These are phyloP conservation scores for Talaromyces rugulosus DNA, from an alignment of 2,329 filamentous ascomycete species.

Conservation along the genomic window DNA sequence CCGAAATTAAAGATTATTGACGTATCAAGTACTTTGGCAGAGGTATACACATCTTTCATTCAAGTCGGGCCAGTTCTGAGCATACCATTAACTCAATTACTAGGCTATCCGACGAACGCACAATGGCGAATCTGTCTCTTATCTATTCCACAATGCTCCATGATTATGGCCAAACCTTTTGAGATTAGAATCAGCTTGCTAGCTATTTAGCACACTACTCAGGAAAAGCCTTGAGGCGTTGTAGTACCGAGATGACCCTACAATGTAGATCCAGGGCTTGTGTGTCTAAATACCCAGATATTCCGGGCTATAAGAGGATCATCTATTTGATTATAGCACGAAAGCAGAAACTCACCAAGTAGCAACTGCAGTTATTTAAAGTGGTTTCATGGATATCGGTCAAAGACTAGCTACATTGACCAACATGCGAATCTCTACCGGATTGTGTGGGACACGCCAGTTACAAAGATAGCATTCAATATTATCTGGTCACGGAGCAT, in stretches of 20 bases:
- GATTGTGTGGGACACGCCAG: neutral
- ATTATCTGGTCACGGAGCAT: too few relatives aligned
- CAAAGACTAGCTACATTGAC: neutral
- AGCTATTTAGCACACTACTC: neutral
- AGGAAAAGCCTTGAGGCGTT: neutral
- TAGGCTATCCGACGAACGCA: constrained; percentile 12
- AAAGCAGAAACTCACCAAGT: neutral
- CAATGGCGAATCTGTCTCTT: constrained; percentile 11
- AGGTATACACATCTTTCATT: neutral
- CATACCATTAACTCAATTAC: neutral
- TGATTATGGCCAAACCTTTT: neutral
- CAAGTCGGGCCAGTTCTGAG: neutral
- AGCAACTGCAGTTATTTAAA: neutral
- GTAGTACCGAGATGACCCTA: neutral
- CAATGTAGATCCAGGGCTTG: neutral
- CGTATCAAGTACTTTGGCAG: constrained; percentile 68
- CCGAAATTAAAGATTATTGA: constrained; percentile 84
- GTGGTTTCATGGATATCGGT: neutral
- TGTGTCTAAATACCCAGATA: neutral
- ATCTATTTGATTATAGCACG: neutral
- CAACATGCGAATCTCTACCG: neutral
- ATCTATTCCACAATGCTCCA: constrained; percentile 14
- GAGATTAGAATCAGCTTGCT: neutral
- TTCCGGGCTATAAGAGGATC: neutral
- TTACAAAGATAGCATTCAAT: too few relatives aligned